These are phyloP conservation scores for Juncus effusus DNA, from an alignment of 176 grass and related monocot genomes.

Conservation along the genomic window DNA sequence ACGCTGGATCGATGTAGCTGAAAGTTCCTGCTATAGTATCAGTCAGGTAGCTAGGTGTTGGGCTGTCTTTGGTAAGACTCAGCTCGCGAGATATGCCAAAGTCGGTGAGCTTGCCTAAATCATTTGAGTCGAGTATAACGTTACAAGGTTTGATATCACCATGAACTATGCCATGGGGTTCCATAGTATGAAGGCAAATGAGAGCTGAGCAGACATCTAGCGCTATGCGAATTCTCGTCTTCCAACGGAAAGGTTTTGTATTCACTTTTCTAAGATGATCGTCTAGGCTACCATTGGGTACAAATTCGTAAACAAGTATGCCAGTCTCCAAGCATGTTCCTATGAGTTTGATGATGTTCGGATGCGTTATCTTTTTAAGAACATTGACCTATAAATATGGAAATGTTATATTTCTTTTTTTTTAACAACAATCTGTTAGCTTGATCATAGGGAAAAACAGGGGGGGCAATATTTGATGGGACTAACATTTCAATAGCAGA, in stretches of 20 bases:
- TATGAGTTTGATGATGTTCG: constrained; percentile 43
- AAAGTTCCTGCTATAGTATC: constrained; percentile 33
- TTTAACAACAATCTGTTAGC: no score
- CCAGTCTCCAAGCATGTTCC: constrained; percentile 32
- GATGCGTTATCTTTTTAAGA: constrained; percentile 9
- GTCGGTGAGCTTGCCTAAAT: constrained; percentile 38
- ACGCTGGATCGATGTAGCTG: constrained; percentile 53
- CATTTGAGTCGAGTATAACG: constrained; percentile 49
- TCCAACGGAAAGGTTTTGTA: constrained; percentile 37
- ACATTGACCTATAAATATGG: constrained; percentile 11
- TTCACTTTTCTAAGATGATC: constrained; percentile 18
- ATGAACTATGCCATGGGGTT: constrained; percentile 44
- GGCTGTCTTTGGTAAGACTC: constrained; percentile 14
- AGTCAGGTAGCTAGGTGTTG: constrained; percentile 21
- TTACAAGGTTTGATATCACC: constrained; percentile 52
- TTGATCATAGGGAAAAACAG: no score
- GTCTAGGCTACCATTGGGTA: constrained; percentile 46
- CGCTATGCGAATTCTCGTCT: constrained; percentile 34
- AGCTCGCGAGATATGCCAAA: constrained; percentile 46
- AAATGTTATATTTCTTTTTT: no score
- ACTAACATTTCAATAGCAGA: no score
- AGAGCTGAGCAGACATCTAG: constrained; percentile 39
- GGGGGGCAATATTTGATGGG: no score
- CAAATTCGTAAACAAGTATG: constrained; percentile 47
- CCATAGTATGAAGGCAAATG: constrained; percentile 45